A percentile compares a stretch with the other conserved stretches of the same genome.
phyloP scores from a whole-genome alignment of 108 stramenopile species.

The Pinguiococcus pyrenoidosus region DNA sequence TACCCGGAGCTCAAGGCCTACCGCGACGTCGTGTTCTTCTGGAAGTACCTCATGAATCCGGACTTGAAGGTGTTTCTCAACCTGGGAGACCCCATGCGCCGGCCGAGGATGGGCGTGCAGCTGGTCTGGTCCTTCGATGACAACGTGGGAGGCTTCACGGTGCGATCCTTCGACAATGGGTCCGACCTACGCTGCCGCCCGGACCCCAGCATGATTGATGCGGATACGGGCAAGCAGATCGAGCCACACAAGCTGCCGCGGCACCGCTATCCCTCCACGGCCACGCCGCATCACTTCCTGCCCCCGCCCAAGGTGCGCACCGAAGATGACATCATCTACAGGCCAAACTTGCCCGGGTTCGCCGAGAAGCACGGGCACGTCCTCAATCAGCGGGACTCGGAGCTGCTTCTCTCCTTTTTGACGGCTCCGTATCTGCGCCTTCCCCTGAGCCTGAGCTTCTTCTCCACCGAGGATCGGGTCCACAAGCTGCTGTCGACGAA shows the following conservation, averaged over 20 bases:
- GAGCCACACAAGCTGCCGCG: slow-evolving; percentile 11
- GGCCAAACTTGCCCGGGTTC: slow-evolving; percentile 16
- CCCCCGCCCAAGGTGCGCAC: background rate
- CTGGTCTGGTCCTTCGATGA: slow-evolving; percentile 9
- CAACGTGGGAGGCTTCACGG: background rate
- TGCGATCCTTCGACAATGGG: slow-evolving; percentile 1
- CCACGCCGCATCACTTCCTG: slow-evolving; percentile 11
- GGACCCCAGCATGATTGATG: slow-evolving; percentile 4
- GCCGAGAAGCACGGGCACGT: background rate
- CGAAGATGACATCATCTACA: slow-evolving; percentile 20
- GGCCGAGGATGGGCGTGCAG: slow-evolving; percentile 1
- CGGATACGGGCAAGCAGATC: background rate
- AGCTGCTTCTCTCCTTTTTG: slow-evolving; percentile 4
- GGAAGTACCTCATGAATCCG: slow-evolving; percentile 20
- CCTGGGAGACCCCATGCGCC: slow-evolving; percentile 5
- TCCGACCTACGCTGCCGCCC: slow-evolving; percentile 9
- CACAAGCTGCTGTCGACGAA: too few relatives aligned
- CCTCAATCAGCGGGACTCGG: slow-evolving; percentile 1
- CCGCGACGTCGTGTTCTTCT: slow-evolving; percentile 19
- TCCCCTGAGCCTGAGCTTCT: slow-evolving; percentile 2
- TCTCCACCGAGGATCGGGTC: slow-evolving; percentile 5
- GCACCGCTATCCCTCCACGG: slow-evolving; percentile 14
- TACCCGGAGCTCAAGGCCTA: slow-evolving; percentile 15
- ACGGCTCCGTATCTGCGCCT: slow-evolving; percentile 4
- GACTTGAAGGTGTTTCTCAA: slow-evolving; percentile 12